These are phyloP conservation scores for Coelastrella sp. DNA, from an alignment of 139 green algal genomes.

Conservation along the genomic window DNA sequence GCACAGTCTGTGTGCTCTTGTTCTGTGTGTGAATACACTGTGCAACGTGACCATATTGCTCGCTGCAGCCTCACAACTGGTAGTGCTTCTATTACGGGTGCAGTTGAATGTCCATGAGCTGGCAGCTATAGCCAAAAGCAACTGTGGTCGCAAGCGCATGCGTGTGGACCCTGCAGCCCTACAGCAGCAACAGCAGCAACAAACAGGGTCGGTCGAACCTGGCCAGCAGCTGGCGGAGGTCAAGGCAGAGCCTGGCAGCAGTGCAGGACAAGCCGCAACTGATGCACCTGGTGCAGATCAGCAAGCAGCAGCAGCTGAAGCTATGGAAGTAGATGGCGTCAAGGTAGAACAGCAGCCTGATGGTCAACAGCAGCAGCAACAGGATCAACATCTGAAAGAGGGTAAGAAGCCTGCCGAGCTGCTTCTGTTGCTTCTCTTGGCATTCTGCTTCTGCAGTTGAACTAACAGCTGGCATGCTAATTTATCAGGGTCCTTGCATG, in stretches of 20 bases:
- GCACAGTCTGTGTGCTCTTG: too few relatives aligned
- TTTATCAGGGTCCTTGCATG: too few relatives aligned
- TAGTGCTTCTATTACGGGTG: neutral
- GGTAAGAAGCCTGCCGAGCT: neutral
- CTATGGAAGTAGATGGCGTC: neutral
- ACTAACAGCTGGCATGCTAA: too few relatives aligned
- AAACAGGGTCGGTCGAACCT: too few relatives aligned
- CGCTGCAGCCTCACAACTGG: neutral
- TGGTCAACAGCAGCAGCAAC: neutral
- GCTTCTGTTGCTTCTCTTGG: too few relatives aligned
- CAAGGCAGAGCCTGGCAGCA: neutral
- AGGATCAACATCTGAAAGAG: neutral
- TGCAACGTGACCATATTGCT: neutral
- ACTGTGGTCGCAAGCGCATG: slow-evolving; percentile 42
- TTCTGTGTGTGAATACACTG: neutral
- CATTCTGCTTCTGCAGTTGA: too few relatives aligned
- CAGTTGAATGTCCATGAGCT: slow-evolving; percentile 38
- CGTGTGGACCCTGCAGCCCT: slow-evolving; percentile 23
- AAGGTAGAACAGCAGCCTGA: neutral
- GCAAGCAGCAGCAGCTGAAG: slow-evolving; percentile 31
- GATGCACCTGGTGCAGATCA: neutral
- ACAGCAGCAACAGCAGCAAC: slow-evolving; percentile 37
- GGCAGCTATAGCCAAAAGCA: slow-evolving; percentile 2
- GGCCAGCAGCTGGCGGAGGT: neutral
- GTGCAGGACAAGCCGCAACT: slow-evolving; percentile 12